Base-by-base conservation (phyloP, 441 rosid genomes). In the Croton laevigatus region DNA sequence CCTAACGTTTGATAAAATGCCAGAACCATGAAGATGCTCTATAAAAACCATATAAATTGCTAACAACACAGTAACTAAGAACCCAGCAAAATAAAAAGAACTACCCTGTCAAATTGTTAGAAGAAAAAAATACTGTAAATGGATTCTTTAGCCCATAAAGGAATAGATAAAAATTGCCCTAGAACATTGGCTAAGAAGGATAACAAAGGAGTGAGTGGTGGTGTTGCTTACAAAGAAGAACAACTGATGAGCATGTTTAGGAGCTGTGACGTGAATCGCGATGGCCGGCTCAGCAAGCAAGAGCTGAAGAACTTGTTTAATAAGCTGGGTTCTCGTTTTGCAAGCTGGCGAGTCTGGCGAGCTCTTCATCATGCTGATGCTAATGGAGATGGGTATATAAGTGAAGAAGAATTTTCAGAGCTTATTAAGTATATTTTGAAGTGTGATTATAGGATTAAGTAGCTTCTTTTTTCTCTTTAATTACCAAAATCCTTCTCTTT, bases 241-340 rank as follows among this genome's bases (percentile, higher is more conserved):
- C 72, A 70, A 22, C 23, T 79, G 23, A 68, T 65, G 52, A 75
- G 13, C 9, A 13, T 69, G 67, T 61, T 83, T 1, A 45, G 8
- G 65, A 37, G 65, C 22, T 61, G 6, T 22, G 84, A 80, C 54
- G 16, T 70, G 6, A 23, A 83, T 65, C 37, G 62, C 37, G 84
- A 80, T 45, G 84, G 86, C 32, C 71, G 57, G 17, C 68, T 79
- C 17, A 71, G 62, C 79, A 69, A 65, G 75, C 40, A 75, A 22
- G 80, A 81, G 38, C 72, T 81, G 20, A 65, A 42, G 63, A n/a
- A 59, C 0, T 70, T 79, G 22, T 79, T 79, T 51, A 2, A 32
- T 6, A 52, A 49, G 23, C 68, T 77, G 0, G 80, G 74, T 19
- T 65, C 78, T 13, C 66, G 8, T 5, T 48, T 64, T 14, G 52